Conservation (phyloP, 1,284 basidiomycete genomes). For the Sporisorium iseilematis-ciliati region DNA sequence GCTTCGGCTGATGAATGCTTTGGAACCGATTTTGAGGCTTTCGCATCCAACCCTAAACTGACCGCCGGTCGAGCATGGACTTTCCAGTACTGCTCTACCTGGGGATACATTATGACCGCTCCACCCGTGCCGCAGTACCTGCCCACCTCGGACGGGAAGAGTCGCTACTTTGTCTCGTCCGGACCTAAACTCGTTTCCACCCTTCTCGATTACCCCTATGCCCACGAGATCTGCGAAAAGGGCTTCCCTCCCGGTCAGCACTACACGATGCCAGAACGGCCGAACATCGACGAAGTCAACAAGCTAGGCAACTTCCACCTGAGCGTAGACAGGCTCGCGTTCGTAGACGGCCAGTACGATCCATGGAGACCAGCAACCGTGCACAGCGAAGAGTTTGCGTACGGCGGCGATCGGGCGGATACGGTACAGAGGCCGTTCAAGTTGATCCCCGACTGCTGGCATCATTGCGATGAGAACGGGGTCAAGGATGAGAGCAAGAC, state of each 20-base stretch:
- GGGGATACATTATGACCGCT: constrained; percentile 82
- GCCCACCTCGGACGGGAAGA: constrained; percentile 32
- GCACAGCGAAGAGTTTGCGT: constrained; percentile 76
- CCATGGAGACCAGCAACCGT: constrained; percentile 90
- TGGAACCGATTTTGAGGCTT: constrained; percentile 78
- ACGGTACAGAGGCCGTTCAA: constrained; percentile 84
- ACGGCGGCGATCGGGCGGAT: constrained; percentile 79
- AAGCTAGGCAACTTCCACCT: constrained; percentile 73
- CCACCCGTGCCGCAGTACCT: constrained; percentile 37
- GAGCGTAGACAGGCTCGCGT: constrained; percentile 81
- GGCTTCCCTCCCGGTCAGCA: constrained; percentile 84
- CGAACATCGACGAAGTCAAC: constrained; percentile 85
- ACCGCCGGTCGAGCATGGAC: constrained; percentile 87
- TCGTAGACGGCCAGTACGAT: constrained; percentile 86
- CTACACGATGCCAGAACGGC: constrained; percentile 78
- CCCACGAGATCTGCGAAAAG: constrained; percentile 82
- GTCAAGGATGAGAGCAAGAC: constrained; percentile 72
- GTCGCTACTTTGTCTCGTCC: constrained; percentile 34
- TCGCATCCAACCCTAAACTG: constrained; percentile 75
- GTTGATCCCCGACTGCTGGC: constrained; percentile 77
- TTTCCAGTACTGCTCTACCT: constrained; percentile 84
- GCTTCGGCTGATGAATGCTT: constrained; percentile 75
- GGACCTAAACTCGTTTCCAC: constrained; percentile 79
- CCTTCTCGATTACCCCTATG: constrained; percentile 80
- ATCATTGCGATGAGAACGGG: constrained; percentile 61